Percentiles rank a stretch among this genome's conserved stretches.
phyloP scores from a whole-genome alignment of 108 stramenopile species.

The Pseudonitzschia pungens region DNA sequence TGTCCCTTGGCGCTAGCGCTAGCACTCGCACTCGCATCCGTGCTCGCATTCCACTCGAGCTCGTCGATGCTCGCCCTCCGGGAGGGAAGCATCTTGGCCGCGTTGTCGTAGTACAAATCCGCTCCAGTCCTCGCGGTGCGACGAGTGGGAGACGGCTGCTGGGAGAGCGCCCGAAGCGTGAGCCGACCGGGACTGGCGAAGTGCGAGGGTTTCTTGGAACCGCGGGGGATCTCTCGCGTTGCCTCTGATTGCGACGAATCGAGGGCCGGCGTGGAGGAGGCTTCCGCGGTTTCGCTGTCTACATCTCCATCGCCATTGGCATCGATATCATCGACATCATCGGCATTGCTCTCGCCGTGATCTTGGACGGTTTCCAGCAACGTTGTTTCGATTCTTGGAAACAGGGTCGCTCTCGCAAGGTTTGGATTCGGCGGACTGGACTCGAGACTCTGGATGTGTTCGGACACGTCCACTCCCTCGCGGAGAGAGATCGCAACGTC shows the following conservation, averaged over 20 bases:
- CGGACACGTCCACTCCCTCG: constrained; percentile 8
- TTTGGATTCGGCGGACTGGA: not conserved
- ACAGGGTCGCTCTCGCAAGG: not conserved
- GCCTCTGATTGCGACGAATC: not conserved
- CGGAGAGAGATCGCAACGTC: not conserved
- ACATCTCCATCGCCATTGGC: not conserved
- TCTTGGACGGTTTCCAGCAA: not conserved
- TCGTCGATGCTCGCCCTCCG: not conserved
- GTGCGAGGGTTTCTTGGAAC: not conserved
- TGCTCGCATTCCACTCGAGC: no score
- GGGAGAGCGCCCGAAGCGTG: not conserved
- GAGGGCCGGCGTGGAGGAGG: not conserved
- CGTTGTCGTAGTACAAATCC: not conserved
- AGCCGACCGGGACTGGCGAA: no score
- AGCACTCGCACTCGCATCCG: no score
- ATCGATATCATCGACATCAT: not conserved
- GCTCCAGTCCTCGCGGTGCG: not conserved
- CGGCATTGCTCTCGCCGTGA: not conserved
- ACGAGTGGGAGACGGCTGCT: not conserved
- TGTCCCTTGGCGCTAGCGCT: no score
- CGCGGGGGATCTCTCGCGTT: not conserved
- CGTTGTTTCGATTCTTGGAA: not conserved
- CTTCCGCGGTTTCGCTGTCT: not conserved
- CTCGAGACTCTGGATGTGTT: constrained; percentile 1
- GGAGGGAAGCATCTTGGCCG: not conserved